Base-by-base conservation (phyloP, 805 yeast genomes). In the Metschnikowia corniflorae region DNA sequence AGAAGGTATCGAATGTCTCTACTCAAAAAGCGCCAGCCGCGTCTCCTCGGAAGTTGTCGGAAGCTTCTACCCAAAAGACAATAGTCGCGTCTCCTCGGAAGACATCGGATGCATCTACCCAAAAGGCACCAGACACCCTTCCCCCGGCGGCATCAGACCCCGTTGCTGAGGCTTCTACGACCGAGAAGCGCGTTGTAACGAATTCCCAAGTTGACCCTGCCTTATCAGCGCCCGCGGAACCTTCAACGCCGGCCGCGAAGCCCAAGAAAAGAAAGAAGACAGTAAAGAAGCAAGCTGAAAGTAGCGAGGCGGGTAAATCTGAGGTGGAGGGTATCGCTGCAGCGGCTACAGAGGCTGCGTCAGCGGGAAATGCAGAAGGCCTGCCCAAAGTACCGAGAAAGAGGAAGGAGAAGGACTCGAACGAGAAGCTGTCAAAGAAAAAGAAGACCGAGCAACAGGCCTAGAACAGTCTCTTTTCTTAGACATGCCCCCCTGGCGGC, bases 201-300 rank as follows among this genome's bases (percentile, higher is more conserved):
- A n/a, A n/a, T n/a, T n/a, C n/a, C n/a, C n/a, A n/a, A n/a, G n/a
- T n/a, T n/a, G n/a, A n/a, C n/a, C n/a, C n/a, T n/a, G n/a, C n/a
- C n/a, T n/a, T n/a, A 13, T 12, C 14, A 24, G 14, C 26, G n/a
- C 14, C 14, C 14, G 14, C 26, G n/a, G 26, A 7, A 24, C 26
- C 10, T 3, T 4, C 26, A 24, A 15, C 26, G 15, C 4, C 26
- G 13, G 26, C n/a, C n/a, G 26, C 8, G 7, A 30, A 35, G 26
- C 36, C 35, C 37, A 44, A 46, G 36, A 34, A 35, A 33, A 49
- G 46, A 16, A 49, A 51, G 35, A 48, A 46, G 44, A 19, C 29
- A 5, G n/a, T 26, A n/a, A 43, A 43, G 39, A 33, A 34, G 33
- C 16, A 23, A 23, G 16, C 21, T 7, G 43, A 31, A 12, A n/a